Percentiles rank a stretch among this genome's conserved stretches.
Evolutionary conservation across 129 eudicot genomes (phyloP).

Genomic region (Sambucus nigra): DNA sequence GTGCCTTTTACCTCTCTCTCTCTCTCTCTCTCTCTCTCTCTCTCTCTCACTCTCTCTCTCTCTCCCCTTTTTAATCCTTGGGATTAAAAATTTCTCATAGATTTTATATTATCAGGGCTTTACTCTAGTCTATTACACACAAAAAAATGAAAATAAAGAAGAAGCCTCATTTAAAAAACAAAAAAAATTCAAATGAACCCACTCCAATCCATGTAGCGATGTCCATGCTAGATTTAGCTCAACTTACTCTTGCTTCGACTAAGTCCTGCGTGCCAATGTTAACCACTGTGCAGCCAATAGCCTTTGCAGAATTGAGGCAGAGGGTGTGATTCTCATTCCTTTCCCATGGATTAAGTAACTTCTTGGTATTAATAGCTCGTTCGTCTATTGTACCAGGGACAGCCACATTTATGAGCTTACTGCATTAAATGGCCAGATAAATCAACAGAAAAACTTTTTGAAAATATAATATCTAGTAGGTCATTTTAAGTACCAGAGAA

Average conservation of each 20-base stretch:
- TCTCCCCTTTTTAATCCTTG: too few species aligned
- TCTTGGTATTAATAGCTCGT: constrained; percentile 55
- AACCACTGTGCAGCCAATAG: constrained; percentile 55
- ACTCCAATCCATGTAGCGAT: not conserved
- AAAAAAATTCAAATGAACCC: too few species aligned
- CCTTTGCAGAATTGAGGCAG: constrained; percentile 58
- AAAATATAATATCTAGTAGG: not conserved
- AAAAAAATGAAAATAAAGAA: too few species aligned
- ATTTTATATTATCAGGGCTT: too few species aligned
- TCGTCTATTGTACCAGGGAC: constrained; percentile 67
- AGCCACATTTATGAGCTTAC: constrained; percentile 61
- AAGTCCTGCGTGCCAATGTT: constrained; percentile 58
- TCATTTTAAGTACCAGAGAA: constrained; percentile 35
- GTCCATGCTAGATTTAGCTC: constrained; percentile 6
- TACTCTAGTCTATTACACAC: too few species aligned
- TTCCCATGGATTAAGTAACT: constrained; percentile 54
- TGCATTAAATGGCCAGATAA: constrained; percentile 19
- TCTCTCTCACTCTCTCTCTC: too few species aligned
- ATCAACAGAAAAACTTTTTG: constrained; percentile 5
- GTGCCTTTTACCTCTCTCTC: too few species aligned
- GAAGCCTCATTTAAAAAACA: too few species aligned
- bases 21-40: too few species aligned
- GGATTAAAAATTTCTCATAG: too few species aligned
- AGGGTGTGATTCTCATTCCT: constrained; percentile 53
- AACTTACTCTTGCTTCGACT: constrained; percentile 57